phyloP scores from a whole-genome alignment of 2,329 filamentous ascomycete species.

The Cladophialophora exuberans region DNA sequence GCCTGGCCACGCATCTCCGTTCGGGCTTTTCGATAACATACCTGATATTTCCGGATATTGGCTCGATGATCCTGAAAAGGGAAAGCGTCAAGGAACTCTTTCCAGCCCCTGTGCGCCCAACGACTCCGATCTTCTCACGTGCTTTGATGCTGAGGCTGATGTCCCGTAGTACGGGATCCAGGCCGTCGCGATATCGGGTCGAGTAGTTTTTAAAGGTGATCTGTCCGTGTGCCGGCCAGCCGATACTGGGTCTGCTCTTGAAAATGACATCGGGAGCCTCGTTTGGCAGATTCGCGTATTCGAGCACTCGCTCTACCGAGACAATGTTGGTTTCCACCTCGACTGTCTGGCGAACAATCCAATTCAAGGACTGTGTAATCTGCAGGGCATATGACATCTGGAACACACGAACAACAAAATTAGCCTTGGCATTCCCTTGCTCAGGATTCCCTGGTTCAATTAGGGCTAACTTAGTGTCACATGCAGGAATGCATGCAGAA shows the following conservation, averaged over 20 bases:
- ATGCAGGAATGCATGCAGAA: background rate
- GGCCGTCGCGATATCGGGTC: conserved; percentile 83
- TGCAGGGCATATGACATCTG: conserved; percentile 93
- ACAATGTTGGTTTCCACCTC: conserved; percentile 99
- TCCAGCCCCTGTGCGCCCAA: conserved; percentile 92
- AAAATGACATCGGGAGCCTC: conserved; percentile 94
- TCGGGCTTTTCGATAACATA: conserved; percentile 36
- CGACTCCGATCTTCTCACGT: conserved; percentile 96
- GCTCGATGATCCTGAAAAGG: conserved; percentile 94
- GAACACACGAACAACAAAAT: background rate
- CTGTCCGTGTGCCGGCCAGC: conserved; percentile 88
- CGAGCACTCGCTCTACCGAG: conserved; percentile 93
- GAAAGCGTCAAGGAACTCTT: conserved; percentile 93
- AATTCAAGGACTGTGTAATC: conserved; percentile 96
- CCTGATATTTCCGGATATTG: conserved; percentile 74
- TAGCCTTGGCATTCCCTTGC: conserved; percentile 11
- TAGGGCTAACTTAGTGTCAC: too few relatives aligned
- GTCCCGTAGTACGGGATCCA: conserved; percentile 92
- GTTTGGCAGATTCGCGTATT: conserved; percentile 88
- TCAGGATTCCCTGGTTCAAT: too few relatives aligned
- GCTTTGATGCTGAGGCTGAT: conserved; percentile 91
- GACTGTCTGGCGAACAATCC: conserved; percentile 97
- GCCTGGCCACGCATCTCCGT: background rate
- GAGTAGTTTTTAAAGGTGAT: conserved; percentile 93
- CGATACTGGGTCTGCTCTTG: conserved; percentile 80